Conservation (phyloP, 2,329 filamentous ascomycete species). For the Fusarium sp. region DNA sequence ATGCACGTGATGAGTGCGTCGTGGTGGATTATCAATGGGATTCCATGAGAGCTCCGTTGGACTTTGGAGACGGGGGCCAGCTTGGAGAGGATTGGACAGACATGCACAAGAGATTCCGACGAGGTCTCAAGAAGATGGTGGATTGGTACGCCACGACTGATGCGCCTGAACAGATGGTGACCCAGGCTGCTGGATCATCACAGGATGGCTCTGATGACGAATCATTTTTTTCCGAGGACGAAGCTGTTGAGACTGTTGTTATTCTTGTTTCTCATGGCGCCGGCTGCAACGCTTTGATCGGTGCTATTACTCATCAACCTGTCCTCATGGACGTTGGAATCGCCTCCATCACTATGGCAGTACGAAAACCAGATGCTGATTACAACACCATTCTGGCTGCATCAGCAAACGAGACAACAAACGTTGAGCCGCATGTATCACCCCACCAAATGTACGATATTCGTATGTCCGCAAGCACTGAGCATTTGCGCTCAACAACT, state of each 20-base stretch:
- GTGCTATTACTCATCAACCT: slow-evolving; percentile 90
- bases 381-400: slow-evolving; percentile 52
- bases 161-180: slow-evolving; percentile 64
- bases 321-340: slow-evolving; percentile 91
- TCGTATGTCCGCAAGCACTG: slow-evolving; percentile 78
- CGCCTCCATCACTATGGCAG: slow-evolving; percentile 91
- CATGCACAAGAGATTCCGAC: slow-evolving; percentile 92
- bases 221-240: slow-evolving; percentile 62
- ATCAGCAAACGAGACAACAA: slow-evolving; percentile 41
- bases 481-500: slow-evolving; percentile 71
- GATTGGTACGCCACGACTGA: slow-evolving; percentile 80
- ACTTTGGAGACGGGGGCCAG: slow-evolving; percentile 89
- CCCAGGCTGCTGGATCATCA: slow-evolving; percentile 48
- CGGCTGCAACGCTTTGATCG: slow-evolving; percentile 94
- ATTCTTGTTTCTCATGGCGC: slow-evolving; percentile 94
- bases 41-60: slow-evolving; percentile 80
- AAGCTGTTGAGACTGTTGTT: slow-evolving; percentile 80
- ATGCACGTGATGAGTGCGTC: slow-evolving; percentile 88
- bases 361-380: slow-evolving; percentile 66
- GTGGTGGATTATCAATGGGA: slow-evolving; percentile 97
- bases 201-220: slow-evolving; percentile 52
- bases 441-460: slow-evolving; percentile 78
- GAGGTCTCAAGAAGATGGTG: slow-evolving; percentile 81
- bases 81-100: slow-evolving; percentile 95
- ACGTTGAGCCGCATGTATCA: slow-evolving; percentile 53